These are phyloP conservation scores for Plasmodium gonderi DNA, from an alignment of 169 alveolate species.

Conservation along the genomic window DNA sequence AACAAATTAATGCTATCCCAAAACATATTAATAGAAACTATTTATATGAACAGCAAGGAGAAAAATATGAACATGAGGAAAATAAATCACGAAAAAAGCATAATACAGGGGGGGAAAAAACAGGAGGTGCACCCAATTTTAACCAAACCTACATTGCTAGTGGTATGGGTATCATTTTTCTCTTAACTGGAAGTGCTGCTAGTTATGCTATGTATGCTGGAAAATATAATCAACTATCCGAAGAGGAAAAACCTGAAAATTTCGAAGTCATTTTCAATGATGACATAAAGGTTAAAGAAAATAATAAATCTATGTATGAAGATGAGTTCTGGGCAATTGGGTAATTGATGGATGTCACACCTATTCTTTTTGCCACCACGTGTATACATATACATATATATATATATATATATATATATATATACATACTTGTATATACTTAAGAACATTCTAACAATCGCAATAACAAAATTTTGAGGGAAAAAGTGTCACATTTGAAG, in stretches of 20 bases:
- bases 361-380: too few species aligned
- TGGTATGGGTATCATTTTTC: constrained; percentile 31
- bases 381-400: too few species aligned
- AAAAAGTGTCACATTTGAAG: too few species aligned
- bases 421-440: too few species aligned
- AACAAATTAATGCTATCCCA: not conserved
- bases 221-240: not conserved
- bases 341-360: too few species aligned
- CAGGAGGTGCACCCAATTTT: not conserved
- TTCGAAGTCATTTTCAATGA: constrained; percentile 29
- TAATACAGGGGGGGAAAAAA: not conserved
- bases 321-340: constrained; percentile 66
- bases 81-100: not conserved
- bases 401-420: too few species aligned
- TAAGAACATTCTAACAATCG: too few species aligned
- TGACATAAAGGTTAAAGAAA: constrained; percentile 3
- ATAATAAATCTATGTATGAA: constrained; percentile 12
- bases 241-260: constrained; percentile 1
- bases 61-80: not conserved
- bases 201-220: constrained; percentile 8
- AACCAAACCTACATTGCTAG: constrained; percentile 31
- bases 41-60: not conserved
- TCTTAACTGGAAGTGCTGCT: constrained; percentile 21
- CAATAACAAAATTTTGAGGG: too few species aligned
- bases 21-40: not conserved